Evolutionary conservation across 106 monocot species (phyloP).

Genomic region (Dioscorea alata): DNA sequence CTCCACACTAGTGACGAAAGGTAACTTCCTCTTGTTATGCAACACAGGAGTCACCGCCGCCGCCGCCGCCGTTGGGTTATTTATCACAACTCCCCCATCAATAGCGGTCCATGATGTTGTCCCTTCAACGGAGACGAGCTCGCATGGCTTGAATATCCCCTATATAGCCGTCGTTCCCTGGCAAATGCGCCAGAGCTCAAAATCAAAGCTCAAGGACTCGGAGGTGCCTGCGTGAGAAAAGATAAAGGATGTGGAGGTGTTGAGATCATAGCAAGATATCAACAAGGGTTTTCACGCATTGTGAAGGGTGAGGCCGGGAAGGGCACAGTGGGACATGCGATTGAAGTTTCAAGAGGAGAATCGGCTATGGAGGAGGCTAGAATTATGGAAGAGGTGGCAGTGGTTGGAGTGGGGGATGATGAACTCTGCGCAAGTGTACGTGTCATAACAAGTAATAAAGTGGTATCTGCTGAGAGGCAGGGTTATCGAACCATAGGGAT

Average conservation of each 20-base stretch:
- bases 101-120: conserved; percentile 19
- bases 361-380: conserved; percentile 4
- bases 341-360: conserved; percentile 23
- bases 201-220: conserved; percentile 23
- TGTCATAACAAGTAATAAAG: too few relatives aligned
- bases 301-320: conserved; percentile 8
- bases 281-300: neutral
- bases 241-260: conserved; percentile 21
- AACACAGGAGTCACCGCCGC: conserved; percentile 35
- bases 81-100: conserved; percentile 35
- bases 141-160: conserved; percentile 17
- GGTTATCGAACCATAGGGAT: too few relatives aligned
- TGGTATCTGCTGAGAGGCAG: too few relatives aligned
- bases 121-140: conserved; percentile 20
- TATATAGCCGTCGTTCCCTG: conserved; percentile 19
- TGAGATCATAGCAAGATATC: too few relatives aligned
- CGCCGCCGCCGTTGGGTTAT: conserved; percentile 35
- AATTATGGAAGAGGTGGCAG: conserved; percentile 2
- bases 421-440: too few relatives aligned
- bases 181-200: conserved; percentile 28
- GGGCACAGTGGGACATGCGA: neutral
- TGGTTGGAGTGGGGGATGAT: conserved; percentile 3
- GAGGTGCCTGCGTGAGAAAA: conserved; percentile 32
- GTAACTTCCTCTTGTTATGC: conserved; percentile 38
- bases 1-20: too few relatives aligned